phyloP scores from a whole-genome alignment of 768 basidiomycete species.

The Mycena metata region DNA sequence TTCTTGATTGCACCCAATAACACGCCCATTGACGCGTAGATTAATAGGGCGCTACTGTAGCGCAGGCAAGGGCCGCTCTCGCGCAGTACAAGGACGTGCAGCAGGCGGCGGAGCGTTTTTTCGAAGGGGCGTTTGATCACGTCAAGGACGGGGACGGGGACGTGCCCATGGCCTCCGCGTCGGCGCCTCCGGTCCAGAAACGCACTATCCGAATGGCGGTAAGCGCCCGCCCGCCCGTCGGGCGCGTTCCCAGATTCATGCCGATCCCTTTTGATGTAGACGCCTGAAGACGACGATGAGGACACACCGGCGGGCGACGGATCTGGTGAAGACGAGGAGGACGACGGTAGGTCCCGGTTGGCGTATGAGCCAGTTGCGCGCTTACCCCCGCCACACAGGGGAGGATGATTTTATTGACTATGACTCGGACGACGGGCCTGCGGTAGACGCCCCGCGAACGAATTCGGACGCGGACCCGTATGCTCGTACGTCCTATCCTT shows the following conservation, averaged over 20 bases:
- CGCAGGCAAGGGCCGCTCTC: constrained; percentile 88
- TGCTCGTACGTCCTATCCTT: constrained; percentile 67
- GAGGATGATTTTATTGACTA: constrained; percentile 81
- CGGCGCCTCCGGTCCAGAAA: constrained; percentile 24
- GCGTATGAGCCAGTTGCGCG: not conserved
- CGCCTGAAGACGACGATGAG: constrained; percentile 70
- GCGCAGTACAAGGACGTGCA: constrained; percentile 89
- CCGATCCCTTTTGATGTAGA: constrained; percentile 53
- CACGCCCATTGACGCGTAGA: constrained; percentile 27
- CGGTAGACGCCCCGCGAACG: constrained; percentile 54
- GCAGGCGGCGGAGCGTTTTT: constrained; percentile 89
- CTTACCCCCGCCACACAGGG: constrained; percentile 37
- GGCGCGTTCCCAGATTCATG: constrained; percentile 6
- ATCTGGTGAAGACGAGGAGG: constrained; percentile 58
- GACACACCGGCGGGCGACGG: constrained; percentile 68
- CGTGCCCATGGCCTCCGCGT: constrained; percentile 56
- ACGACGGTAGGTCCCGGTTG: constrained; percentile 67
- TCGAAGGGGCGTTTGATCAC: constrained; percentile 87
- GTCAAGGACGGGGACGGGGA: constrained; percentile 73
- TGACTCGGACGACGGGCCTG: constrained; percentile 81
- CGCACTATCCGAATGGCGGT: constrained; percentile 36
- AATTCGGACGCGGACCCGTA: constrained; percentile 87
- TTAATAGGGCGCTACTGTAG: constrained; percentile 81
- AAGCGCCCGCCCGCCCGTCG: not conserved
- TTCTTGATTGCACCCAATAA: not conserved